Evolutionary conservation across 805 yeast genomes (phyloP).

Genomic region (Wickerhamomyces rabaulensis): DNA sequence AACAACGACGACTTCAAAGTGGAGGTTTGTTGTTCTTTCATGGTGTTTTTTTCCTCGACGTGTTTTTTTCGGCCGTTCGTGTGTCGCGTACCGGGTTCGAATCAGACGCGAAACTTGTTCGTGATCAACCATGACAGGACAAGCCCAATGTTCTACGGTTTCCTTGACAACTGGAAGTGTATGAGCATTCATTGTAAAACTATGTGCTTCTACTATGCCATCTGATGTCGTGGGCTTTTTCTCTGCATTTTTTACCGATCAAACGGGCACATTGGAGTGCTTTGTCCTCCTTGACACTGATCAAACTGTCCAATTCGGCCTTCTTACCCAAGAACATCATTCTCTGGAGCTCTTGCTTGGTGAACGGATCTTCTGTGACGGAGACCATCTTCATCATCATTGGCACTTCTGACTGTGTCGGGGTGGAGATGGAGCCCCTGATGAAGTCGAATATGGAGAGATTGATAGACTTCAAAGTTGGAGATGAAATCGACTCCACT

Average conservation of each 20-base stretch:
- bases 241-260: background rate
- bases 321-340: slow-evolving; percentile 51
- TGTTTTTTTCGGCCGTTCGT: background rate
- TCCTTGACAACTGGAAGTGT: no score
- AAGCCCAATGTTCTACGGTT: no score
- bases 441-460: slow-evolving; percentile 17
- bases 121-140: no score
- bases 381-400: slow-evolving; percentile 15
- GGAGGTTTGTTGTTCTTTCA: background rate
- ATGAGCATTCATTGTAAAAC: no score
- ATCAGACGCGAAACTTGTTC: background rate
- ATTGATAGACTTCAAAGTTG: slow-evolving; percentile 11
- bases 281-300: background rate
- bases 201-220: background rate
- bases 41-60: background rate
- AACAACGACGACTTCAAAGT: background rate
- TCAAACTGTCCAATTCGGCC: slow-evolving; percentile 49
- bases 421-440: slow-evolving; percentile 10
- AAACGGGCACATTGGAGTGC: background rate
- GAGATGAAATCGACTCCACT: slow-evolving; percentile 5
- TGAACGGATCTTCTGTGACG: background rate
- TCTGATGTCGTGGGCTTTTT: background rate
- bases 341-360: slow-evolving; percentile 47
- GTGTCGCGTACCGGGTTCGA: background rate
- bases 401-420: slow-evolving; percentile 25